Evolutionary conservation across 805 yeast genomes (phyloP).

Genomic region (Tetrapisispora taiwanensis): DNA sequence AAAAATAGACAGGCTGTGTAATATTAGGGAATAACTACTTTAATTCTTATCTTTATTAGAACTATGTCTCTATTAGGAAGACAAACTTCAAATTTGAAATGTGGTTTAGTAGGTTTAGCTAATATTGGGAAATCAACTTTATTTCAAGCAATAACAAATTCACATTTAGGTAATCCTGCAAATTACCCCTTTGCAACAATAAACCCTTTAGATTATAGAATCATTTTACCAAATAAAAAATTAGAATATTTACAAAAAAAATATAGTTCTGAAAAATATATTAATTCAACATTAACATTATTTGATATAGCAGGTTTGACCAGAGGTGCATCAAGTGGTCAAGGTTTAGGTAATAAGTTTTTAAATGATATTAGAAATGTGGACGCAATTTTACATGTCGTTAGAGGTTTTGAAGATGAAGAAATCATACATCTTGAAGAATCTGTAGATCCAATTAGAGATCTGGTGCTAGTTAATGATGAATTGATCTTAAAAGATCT

Average conservation of each 20-base stretch:
- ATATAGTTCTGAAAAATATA: conserved; percentile 51
- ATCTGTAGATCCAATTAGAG: conserved; percentile 65
- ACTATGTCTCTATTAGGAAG: conserved; percentile 53
- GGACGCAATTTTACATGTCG: conserved; percentile 74
- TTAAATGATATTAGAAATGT: conserved; percentile 68
- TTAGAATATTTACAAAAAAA: conserved; percentile 44
- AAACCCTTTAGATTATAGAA: conserved; percentile 63
- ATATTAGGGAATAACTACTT: too few relatives aligned
- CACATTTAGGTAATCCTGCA: conserved; percentile 92
- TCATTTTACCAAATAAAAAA: conserved; percentile 57
- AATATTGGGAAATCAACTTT: conserved; percentile 93
- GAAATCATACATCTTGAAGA: conserved; percentile 69
- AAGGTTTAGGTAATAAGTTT: conserved; percentile 76
- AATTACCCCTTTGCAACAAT: conserved; percentile 97
- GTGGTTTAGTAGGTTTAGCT: conserved; percentile 94
- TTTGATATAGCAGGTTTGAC: conserved; percentile 79
- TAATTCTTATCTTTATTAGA: too few relatives aligned
- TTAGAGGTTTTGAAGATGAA: conserved; percentile 63
- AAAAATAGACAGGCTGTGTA: too few relatives aligned
- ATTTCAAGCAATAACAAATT: conserved; percentile 92
- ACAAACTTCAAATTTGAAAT: conserved; percentile 59
- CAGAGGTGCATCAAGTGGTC: conserved; percentile 74
- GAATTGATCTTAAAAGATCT: conserved; percentile 71
- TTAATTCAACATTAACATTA: conserved; percentile 60
- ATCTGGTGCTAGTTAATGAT: conserved; percentile 62